Evolutionary conservation across 2,329 filamentous ascomycete genomes (phyloP).

Genomic region (Thelonectria blattea): DNA sequence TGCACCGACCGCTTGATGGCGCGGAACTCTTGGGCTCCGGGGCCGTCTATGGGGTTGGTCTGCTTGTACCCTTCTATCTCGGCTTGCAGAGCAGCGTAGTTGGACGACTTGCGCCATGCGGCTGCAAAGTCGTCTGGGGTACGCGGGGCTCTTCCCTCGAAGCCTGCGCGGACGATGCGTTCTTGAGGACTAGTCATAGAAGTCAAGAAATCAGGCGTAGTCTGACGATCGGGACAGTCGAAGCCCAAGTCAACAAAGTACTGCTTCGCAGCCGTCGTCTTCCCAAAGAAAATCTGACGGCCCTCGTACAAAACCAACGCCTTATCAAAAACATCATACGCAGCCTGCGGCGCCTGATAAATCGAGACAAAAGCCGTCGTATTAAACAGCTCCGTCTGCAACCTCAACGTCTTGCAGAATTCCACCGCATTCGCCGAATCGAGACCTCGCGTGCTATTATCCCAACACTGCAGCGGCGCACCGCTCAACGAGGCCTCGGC

Average conservation of each 20-base stretch:
- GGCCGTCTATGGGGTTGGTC: conserved; percentile 40
- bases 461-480: conserved; percentile 70
- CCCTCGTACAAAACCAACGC: conserved; percentile 71
- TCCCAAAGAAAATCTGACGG: conserved; percentile 61
- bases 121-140: conserved; percentile 47
- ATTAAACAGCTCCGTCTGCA: conserved; percentile 64
- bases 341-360: conserved; percentile 62
- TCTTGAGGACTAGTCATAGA: conserved; percentile 52
- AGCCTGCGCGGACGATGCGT: conserved; percentile 40
- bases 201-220: conserved; percentile 74
- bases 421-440: conserved; percentile 71
- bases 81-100: conserved; percentile 46
- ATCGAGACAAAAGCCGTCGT: conserved; percentile 66
- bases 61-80: conserved; percentile 59
- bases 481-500: conserved; percentile 42
- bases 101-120: conserved; percentile 37
- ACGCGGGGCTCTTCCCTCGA: conserved; percentile 41
- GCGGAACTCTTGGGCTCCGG: conserved; percentile 55
- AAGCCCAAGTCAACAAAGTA: conserved; percentile 57
- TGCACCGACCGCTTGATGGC: conserved; percentile 52
- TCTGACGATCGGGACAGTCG: conserved; percentile 58
- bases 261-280: conserved; percentile 29
- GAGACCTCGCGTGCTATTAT: conserved; percentile 68
- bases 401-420: conserved; percentile 66
- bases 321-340: conserved; percentile 66